Conservation (phyloP, 2,329 filamentous ascomycete species). For the Diaporthe sp. region DNA sequence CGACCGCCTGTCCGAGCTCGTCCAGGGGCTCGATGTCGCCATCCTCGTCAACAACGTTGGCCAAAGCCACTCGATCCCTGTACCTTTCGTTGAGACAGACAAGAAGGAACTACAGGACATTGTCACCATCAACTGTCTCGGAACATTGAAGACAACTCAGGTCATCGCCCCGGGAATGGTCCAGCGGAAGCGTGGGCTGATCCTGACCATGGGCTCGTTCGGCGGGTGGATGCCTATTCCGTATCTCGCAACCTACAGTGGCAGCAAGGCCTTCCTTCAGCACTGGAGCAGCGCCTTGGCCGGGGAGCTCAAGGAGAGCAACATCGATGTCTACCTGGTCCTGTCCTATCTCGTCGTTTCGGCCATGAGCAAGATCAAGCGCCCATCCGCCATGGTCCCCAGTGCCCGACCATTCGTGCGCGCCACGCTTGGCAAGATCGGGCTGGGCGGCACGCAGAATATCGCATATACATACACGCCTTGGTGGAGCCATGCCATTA, state of each 20-base stretch:
- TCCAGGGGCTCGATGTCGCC: constrained; percentile 81
- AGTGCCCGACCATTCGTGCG: constrained; percentile 85
- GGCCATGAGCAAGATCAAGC: constrained; percentile 96
- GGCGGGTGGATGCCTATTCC: constrained; percentile 93
- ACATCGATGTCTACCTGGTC: constrained; percentile 90
- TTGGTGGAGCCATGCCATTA: constrained; percentile 90
- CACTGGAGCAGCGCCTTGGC: constrained; percentile 92
- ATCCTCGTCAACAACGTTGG: constrained; percentile 98
- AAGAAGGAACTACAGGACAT: constrained; percentile 87
- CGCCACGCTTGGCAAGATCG: constrained; percentile 82
- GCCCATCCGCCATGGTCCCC: constrained; percentile 80
- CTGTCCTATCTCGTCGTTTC: constrained; percentile 94
- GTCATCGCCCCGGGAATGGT: constrained; percentile 87
- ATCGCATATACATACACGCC: constrained; percentile 89
- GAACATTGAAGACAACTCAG: constrained; percentile 88
- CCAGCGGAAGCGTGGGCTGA: constrained; percentile 84
- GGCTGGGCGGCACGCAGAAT: constrained; percentile 80
- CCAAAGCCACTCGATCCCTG: constrained; percentile 91
- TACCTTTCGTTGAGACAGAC: constrained; percentile 84
- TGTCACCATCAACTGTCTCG: constrained; percentile 93
- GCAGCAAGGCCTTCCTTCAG: constrained; percentile 97
- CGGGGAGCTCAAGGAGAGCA: constrained; percentile 81
- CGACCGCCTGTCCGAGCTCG: constrained; percentile 73
- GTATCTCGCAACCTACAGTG: constrained; percentile 93
- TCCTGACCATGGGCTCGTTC: constrained; percentile 97